These are phyloP conservation scores for Haplosporangium sp. DNA, from an alignment of 371 early-diverging fungal genomes.

Conservation along the genomic window DNA sequence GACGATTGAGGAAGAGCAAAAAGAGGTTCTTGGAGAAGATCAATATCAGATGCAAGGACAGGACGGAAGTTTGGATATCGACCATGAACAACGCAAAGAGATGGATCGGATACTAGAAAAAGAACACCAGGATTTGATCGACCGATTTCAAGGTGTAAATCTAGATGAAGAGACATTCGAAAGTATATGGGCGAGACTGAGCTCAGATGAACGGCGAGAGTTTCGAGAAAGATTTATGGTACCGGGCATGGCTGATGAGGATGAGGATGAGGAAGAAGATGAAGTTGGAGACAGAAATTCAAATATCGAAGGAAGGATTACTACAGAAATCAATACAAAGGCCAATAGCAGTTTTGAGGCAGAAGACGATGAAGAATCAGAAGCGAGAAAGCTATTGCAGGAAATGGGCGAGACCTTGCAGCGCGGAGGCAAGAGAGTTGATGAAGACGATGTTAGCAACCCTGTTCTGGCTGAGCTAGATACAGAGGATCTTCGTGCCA, in stretches of 20 bases:
- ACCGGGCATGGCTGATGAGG: background rate
- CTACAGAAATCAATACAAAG: background rate
- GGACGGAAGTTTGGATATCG: slow-evolving; percentile 26
- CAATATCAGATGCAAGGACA: slow-evolving; percentile 6
- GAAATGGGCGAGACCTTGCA: slow-evolving; percentile 44
- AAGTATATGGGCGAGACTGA: slow-evolving; percentile 66
- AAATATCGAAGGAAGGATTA: background rate
- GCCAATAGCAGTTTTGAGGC: background rate
- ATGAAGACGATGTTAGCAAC: background rate
- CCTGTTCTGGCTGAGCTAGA: slow-evolving; percentile 44
- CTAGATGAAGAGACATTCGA: slow-evolving; percentile 63
- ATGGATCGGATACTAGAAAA: slow-evolving; percentile 50
- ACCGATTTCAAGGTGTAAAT: slow-evolving; percentile 64
- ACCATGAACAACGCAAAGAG: slow-evolving; percentile 39
- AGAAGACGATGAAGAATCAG: slow-evolving; percentile 27
- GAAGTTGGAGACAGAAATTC: background rate
- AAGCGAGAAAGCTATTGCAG: slow-evolving; percentile 26
- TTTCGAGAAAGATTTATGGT: slow-evolving; percentile 59
- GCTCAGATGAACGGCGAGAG: slow-evolving; percentile 64
- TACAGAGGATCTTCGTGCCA: slow-evolving; percentile 37
- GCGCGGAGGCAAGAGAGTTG: slow-evolving; percentile 8
- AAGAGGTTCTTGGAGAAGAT: background rate
- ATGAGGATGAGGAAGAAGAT: background rate
- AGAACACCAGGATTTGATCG: slow-evolving; percentile 58
- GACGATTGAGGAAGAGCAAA: slow-evolving; percentile 29